Evolutionary conservation across 225 moss, liverwort and hornwort genomes (phyloP).

Genomic region (Neckera pumila): DNA sequence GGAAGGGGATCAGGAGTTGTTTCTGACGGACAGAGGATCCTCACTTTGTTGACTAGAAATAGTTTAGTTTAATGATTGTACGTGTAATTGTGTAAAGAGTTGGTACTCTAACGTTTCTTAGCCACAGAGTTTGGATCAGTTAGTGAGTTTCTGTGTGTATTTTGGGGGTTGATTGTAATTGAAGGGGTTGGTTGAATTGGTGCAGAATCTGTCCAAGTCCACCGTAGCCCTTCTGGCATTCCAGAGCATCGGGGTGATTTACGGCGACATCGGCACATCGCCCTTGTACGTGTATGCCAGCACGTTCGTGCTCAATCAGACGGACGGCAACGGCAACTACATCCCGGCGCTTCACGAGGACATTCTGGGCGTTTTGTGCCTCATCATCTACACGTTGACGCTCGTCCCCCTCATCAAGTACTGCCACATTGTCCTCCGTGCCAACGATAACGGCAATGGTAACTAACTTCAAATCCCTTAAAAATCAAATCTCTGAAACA

Average conservation of each 20-base stretch:
- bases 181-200: background rate
- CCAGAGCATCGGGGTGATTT: slow-evolving; percentile 58
- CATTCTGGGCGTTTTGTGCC: slow-evolving; percentile 44
- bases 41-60: background rate
- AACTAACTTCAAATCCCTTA: background rate
- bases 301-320: slow-evolving; percentile 22
- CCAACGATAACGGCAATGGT: slow-evolving; percentile 66
- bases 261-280: slow-evolving; percentile 63
- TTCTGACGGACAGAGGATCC: background rate
- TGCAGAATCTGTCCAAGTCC: slow-evolving; percentile 21
- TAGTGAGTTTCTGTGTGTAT: background rate
- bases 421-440: slow-evolving; percentile 47
- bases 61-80: background rate
- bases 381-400: slow-evolving; percentile 64
- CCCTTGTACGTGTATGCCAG: slow-evolving; percentile 55
- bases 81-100: background rate
- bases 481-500: background rate
- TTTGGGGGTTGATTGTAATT: background rate
- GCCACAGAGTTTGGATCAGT: background rate
- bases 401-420: slow-evolving; percentile 57
- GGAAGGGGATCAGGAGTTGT: background rate
- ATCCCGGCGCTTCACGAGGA: slow-evolving; percentile 28
- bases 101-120: background rate
- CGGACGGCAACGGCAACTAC: slow-evolving; percentile 14
- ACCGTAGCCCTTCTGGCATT: slow-evolving; percentile 36